These are phyloP conservation scores for Colletotrichum sp. DNA, from an alignment of 2,329 filamentous ascomycete species.

Conservation along the genomic window DNA sequence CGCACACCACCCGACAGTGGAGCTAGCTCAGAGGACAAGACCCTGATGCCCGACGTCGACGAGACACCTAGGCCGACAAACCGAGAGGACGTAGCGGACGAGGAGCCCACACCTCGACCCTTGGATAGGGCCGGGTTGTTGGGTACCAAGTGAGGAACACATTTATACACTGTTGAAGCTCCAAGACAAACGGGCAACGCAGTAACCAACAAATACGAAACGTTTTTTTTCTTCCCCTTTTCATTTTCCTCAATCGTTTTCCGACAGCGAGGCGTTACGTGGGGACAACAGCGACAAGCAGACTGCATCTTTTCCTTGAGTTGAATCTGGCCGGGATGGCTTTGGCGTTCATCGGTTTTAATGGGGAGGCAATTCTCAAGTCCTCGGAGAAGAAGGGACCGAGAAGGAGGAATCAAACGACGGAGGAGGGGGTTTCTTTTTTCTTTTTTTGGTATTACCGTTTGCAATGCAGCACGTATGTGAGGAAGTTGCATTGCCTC, in stretches of 20 bases:
- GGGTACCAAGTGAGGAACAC: constrained; percentile 16
- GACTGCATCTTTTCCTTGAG: constrained; percentile 23
- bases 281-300: constrained; percentile 20
- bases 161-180: neutral
- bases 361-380: neutral
- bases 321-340: neutral
- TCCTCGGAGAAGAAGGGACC: neutral
- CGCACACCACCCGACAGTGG: constrained; percentile 35
- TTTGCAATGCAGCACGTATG: neutral
- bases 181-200: neutral
- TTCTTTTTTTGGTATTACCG: neutral
- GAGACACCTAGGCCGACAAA: constrained; percentile 47
- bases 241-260: constrained; percentile 13
- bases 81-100: constrained; percentile 28
- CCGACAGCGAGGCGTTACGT: constrained; percentile 20
- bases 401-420: neutral
- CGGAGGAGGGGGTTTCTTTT: neutral
- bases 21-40: constrained; percentile 22
- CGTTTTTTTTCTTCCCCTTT: constrained; percentile 4
- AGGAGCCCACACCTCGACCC: constrained; percentile 48
- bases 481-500: neutral
- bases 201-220: neutral
- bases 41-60: constrained; percentile 33
- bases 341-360: constrained; percentile 9
- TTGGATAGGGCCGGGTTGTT: constrained; percentile 11